A percentile compares a stretch with the other conserved stretches of the same genome.
phyloP scores from a whole-genome alignment of 768 basidiomycete genomes.

The Tulasnella sp. region DNA sequence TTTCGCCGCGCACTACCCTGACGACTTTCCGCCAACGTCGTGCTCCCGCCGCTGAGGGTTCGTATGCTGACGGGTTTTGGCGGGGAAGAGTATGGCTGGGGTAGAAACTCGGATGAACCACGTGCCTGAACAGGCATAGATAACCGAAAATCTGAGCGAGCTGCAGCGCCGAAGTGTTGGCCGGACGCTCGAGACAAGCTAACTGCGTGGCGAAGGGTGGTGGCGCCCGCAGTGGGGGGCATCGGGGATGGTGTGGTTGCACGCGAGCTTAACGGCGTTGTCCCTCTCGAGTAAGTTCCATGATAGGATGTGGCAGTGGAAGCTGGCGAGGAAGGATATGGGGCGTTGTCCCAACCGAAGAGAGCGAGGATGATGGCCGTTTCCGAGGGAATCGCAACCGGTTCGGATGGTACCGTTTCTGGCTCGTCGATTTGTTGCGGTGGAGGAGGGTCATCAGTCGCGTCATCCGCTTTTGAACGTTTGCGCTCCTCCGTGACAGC shows the following conservation, averaged over 20 bases:
- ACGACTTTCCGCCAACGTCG: background rate
- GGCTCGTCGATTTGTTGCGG: background rate
- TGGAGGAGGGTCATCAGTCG: background rate
- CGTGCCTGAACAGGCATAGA: background rate
- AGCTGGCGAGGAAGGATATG: conserved; percentile 28
- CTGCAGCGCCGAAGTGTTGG: background rate
- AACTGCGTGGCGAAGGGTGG: background rate
- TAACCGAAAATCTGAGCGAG: background rate
- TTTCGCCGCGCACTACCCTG: background rate
- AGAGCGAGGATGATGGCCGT: conserved; percentile 38
- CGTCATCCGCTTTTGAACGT: background rate
- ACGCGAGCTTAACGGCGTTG: conserved; percentile 32
- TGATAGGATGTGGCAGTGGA: conserved; percentile 29
- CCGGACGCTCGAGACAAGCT: background rate
- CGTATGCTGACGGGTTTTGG: background rate
- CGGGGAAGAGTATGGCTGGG: background rate
- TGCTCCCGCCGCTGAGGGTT: conserved; percentile 9
- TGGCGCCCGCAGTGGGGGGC: conserved; percentile 10
- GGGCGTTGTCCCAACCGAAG: conserved; percentile 43
- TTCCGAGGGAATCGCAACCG: conserved; percentile 27
- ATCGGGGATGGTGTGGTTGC: conserved; percentile 21
- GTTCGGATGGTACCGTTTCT: background rate
- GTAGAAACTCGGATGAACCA: background rate
- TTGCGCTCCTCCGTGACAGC: background rate
- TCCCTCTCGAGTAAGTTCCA: conserved; percentile 31